Evolutionary conservation across 2,329 filamentous ascomycete genomes (phyloP), one percentile per base, ranked within the genome.

Genomic region (Monilinia polystroma): DNA sequence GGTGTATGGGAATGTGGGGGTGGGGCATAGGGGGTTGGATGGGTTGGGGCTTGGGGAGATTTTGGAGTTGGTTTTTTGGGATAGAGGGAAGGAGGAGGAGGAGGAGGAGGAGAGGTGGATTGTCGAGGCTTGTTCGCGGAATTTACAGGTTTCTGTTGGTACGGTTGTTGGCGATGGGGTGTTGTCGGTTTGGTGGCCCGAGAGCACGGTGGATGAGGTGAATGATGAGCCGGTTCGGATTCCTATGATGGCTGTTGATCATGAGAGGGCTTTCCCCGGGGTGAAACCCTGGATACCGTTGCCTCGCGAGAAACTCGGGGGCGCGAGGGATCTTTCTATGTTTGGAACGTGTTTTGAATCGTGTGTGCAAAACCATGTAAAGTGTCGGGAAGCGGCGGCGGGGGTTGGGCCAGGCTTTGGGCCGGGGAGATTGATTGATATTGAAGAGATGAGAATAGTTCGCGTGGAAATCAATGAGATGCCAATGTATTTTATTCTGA

Each of bases 401-500:
- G 38, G 23, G 5, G 16, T 47, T 1, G 11, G 16, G 2, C 2
- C 4, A 10, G 56, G 41, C 3, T 20, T 58, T 58, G 56, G 56
- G 16, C 56, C 56, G 14, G 32, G 56, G n/a, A 32, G 56, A 47
- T n/a, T 58, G 12, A 58, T 58, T 12, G 56, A 58, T n/a, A 47
- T 58, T 29, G 41, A 12, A 14, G 16, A 47, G 8, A 58, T 58
- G 56, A 58, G 20, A 20, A 47, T 58, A 14, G 41, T 47, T 26
- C 26, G 26, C 10, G 32, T 58, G 41, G 56, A 11, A 29, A 32
- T 45, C 1, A 10, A 58, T 47, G 56, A 32, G 23, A 29, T 3
- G 12, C 56, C 56, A 14, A 47, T 12, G 54, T 71, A 71, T 47
- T 55, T 69, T 14, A 55, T 67, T 23, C 58, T 71, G 29, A 65